These are phyloP conservation scores for Metrosideros polymorpha DNA, from an alignment of 441 rosid genomes.

Conservation along the genomic window DNA sequence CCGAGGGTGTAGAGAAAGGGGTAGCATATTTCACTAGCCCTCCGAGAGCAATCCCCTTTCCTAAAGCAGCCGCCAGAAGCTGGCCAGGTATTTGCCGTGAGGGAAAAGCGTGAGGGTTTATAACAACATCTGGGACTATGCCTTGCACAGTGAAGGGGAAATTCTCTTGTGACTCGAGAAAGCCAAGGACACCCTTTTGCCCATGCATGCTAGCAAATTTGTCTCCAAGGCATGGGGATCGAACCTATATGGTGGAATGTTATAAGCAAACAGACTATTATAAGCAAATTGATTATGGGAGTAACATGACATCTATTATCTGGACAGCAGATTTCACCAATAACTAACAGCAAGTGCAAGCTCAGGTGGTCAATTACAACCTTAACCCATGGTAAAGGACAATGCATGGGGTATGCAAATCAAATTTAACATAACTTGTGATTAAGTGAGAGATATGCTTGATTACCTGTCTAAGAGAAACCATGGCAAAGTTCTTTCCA, in stretches of 20 bases:
- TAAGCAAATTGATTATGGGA: background rate
- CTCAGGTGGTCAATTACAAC: background rate
- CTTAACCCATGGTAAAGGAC: background rate
- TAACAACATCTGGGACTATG: conserved; percentile 85
- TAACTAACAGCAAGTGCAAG: background rate
- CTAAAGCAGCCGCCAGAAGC: conserved; percentile 88
- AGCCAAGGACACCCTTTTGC: conserved; percentile 94
- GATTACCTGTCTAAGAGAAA: conserved; percentile 79
- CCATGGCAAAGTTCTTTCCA: conserved; percentile 80
- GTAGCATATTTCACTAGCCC: conserved; percentile 63
- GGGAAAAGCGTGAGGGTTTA: conserved; percentile 93
- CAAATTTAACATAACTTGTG: background rate
- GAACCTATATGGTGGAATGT: conserved; percentile 42
- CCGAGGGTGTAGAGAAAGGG: conserved; percentile 75
- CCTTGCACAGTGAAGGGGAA: conserved; percentile 93
- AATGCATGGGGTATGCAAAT: background rate
- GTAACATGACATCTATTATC: background rate
- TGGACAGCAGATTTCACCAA: background rate
- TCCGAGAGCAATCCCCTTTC: conserved; percentile 79
- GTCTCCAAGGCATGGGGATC: conserved; percentile 89
- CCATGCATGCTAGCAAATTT: conserved; percentile 99
- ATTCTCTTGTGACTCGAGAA: conserved; percentile 84
- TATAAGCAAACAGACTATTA: background rate
- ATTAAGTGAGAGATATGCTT: background rate
- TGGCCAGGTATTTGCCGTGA: conserved; percentile 98